Conservation (phyloP, 148 eudicot species). For the Suaeda aralocaspica region DNA sequence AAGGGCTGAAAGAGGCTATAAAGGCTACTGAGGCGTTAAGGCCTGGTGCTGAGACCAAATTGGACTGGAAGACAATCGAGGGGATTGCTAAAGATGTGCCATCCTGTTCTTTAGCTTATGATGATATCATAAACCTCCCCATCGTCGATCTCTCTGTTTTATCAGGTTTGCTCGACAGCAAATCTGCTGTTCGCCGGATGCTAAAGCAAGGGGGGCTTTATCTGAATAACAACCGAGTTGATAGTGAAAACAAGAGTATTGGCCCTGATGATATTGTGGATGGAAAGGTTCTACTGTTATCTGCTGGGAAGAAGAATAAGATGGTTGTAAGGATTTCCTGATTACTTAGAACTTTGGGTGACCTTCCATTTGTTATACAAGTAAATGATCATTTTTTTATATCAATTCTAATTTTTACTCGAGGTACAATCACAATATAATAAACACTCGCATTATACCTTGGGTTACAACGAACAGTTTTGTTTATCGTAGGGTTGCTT, state of each 20-base stretch:
- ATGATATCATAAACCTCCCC: conserved; percentile 39
- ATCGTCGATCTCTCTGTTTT: conserved; percentile 69
- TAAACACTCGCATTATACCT: too few species aligned
- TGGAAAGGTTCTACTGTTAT: conserved; percentile 69
- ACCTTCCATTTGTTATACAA: background rate
- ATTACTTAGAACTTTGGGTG: background rate
- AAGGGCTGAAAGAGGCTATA: conserved; percentile 73
- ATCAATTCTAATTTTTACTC: background rate
- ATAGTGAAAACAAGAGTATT: conserved; percentile 60
- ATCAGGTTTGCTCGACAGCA: conserved; percentile 70
- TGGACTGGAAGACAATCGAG: conserved; percentile 70
- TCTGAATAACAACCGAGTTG: conserved; percentile 64
- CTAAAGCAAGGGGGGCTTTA: conserved; percentile 90
- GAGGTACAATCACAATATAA: too few species aligned
- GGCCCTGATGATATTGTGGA: conserved; percentile 70
- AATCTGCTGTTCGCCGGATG: conserved; percentile 76
- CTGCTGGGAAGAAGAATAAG: conserved; percentile 94
- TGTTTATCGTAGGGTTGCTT: too few species aligned
- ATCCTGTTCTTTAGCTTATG: conserved; percentile 44
- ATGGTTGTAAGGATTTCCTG: conserved; percentile 78
- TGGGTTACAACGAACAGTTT: too few species aligned
- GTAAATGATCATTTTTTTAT: background rate
- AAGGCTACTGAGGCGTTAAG: conserved; percentile 78
- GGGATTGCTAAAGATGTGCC: conserved; percentile 77
- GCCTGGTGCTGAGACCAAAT: conserved; percentile 65